phyloP scores from a whole-genome alignment of 2,329 filamentous ascomycete genomes.

The Mollisia scopiformis region DNA sequence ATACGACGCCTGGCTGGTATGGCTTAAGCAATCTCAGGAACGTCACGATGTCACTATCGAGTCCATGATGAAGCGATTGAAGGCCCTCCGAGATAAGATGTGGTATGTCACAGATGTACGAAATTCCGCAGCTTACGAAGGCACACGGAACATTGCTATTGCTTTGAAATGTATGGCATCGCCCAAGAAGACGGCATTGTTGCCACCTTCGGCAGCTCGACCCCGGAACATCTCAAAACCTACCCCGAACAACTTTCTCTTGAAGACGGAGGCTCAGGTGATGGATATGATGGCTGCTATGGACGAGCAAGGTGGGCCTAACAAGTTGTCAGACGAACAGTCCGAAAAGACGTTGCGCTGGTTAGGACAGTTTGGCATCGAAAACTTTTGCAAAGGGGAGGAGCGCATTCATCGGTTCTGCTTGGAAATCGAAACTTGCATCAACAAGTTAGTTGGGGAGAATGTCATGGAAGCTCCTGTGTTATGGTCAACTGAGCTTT shows the following conservation, averaged over 20 bases:
- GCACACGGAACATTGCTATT: constrained; percentile 81
- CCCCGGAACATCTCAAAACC: constrained; percentile 39
- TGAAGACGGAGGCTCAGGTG: constrained; percentile 81
- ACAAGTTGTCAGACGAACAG: constrained; percentile 96
- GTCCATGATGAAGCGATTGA: constrained; percentile 72
- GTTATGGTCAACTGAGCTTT: constrained; percentile 90
- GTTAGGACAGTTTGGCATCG: constrained; percentile 79
- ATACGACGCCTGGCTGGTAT: constrained; percentile 81
- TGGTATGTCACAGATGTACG: constrained; percentile 97
- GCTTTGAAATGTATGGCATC: constrained; percentile 90
- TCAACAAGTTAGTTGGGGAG: constrained; percentile 83
- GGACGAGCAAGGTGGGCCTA: constrained; percentile 84
- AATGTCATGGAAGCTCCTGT: constrained; percentile 84
- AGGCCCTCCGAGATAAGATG: constrained; percentile 90
- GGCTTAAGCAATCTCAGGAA: constrained; percentile 81
- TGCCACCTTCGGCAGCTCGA: constrained; percentile 37
- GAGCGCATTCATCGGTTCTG: constrained; percentile 94
- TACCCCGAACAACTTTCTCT: constrained; percentile 58
- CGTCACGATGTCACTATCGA: constrained; percentile 75
- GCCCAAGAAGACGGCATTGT: constrained; percentile 47
- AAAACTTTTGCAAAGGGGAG: constrained; percentile 94
- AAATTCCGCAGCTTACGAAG: constrained; percentile 85
- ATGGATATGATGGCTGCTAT: constrained; percentile 84
- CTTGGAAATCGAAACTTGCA: constrained; percentile 84
- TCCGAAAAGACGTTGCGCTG: constrained; percentile 82